Evolutionary conservation across 2,329 filamentous ascomycete species (phyloP).

Genomic region (Cladosporium sp.): DNA sequence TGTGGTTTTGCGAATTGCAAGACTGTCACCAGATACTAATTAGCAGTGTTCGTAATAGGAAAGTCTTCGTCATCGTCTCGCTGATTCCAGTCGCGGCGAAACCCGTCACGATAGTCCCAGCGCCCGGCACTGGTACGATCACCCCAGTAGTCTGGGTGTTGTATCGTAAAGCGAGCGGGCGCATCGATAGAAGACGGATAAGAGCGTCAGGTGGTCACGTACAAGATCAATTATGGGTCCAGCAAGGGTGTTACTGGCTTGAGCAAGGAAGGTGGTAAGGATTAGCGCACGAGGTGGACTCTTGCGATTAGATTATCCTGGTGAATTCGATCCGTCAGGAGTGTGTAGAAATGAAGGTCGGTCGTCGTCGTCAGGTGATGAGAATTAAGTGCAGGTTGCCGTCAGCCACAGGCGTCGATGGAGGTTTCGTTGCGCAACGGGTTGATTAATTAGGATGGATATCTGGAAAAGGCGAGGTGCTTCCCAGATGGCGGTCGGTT

Average conservation of each 20-base stretch:
- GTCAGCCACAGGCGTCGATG: slow-evolving; percentile 9
- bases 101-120: not conserved
- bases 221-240: not conserved
- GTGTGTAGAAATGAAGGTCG: not conserved
- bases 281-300: not conserved
- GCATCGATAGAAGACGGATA: not conserved
- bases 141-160: slow-evolving; percentile 2
- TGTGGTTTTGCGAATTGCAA: slow-evolving; percentile 19
- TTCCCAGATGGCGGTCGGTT: not conserved
- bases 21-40: slow-evolving; percentile 7
- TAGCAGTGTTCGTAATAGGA: not conserved
- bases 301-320: slow-evolving; percentile 6
- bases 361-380: slow-evolving; percentile 9
- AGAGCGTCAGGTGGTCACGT: slow-evolving; percentile 4
- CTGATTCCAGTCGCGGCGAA: not conserved
- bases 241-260: slow-evolving; percentile 8
- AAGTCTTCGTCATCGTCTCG: not conserved
- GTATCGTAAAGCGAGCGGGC: slow-evolving; percentile 4
- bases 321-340: not conserved
- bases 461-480: slow-evolving; percentile 1
- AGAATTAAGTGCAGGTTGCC: slow-evolving; percentile 6
- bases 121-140: not conserved
- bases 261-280: slow-evolving; percentile 8
- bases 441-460: not conserved
- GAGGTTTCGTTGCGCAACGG: not conserved